Base-by-base conservation (phyloP, 1,284 basidiomycete genomes). In the Sanghuangporus weigelae region DNA sequence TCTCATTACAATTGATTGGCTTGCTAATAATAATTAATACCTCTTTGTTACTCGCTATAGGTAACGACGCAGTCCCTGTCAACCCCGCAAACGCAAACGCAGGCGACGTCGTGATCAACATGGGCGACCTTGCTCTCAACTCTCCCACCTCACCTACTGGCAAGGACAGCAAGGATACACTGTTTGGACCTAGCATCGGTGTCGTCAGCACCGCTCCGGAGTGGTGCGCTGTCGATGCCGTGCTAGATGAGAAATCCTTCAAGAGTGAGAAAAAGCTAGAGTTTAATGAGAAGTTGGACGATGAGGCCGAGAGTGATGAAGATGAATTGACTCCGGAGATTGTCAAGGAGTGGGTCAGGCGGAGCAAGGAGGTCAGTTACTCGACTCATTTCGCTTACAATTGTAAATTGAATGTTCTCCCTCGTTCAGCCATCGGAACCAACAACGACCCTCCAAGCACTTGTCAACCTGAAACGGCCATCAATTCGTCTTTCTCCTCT, bases 381-480 rank as follows among this genome's bases (percentile, higher is more conserved):
- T 31, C 26, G 5, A 5, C 3, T 31, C 26, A 31, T 2, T 31
- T 31, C 26, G 3, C 26, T 54, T 36, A 36, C 36, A 8, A 10
- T 54, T 38, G 7, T 36, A 8, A 10, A 16, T 16, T 26, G 19
- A 23, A 14, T 23, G 5, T 19, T 51, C 8, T 31, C 31, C 49
- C 38, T 44, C n/a, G 7, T 36, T 7, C 66, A 93, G 90, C 75
- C 84, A 14, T 81, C 87, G 8, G 89, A 93, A 69, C 85, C 92
- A 0, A 95, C 93, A 0, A 96, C 93, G 0, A 95, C 93, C 1
- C 79, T 96, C 0, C 93, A 96, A 76, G 93, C 93, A 0, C 82
- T 95, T 38, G 93, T 96, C 66, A 95, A 95, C 71, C 84, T 96
- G 69, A 95, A 95, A 73, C 85, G 93, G 7, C 94, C 93, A 0